Conservation (phyloP, 2,329 filamentous ascomycete genomes). For the Claviceps sp. region DNA sequence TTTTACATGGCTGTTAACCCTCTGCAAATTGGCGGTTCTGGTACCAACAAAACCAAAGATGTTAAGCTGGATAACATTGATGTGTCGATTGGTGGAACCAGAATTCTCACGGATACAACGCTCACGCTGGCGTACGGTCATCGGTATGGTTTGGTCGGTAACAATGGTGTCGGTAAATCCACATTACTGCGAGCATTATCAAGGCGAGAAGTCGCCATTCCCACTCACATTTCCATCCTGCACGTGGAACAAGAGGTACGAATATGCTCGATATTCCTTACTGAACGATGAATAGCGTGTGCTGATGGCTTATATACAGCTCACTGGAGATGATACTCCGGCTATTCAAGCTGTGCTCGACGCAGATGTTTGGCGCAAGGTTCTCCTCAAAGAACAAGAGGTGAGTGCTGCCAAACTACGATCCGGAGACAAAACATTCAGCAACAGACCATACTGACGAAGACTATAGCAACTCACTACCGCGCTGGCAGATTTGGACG, state of each 20-base stretch:
- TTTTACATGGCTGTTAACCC: constrained; percentile 99
- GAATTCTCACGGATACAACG: constrained; percentile 83
- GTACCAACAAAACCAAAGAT: constrained; percentile 86
- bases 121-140: constrained; percentile 84
- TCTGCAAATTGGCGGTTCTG: constrained; percentile 63
- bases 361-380: constrained; percentile 97
- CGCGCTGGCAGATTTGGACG: constrained; percentile 64
- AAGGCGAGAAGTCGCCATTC: constrained; percentile 84
- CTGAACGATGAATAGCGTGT: background rate
- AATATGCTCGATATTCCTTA: background rate
- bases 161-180: constrained; percentile 98
- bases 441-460: background rate
- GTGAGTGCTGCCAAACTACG: constrained; percentile 31
- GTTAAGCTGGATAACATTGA: constrained; percentile 97
- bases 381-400: constrained; percentile 77
- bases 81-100: constrained; percentile 75
- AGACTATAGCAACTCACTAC: constrained; percentile 53
- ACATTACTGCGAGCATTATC: constrained; percentile 88
- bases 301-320: constrained; percentile 33
- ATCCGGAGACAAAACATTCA: background rate
- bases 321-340: constrained; percentile 88
- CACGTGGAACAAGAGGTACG: constrained; percentile 93
- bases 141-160: constrained; percentile 92
- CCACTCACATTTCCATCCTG: constrained; percentile 94
- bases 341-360: constrained; percentile 91